A percentile compares a stretch with the other conserved stretches of the same genome.
Conservation (phyloP, 2,329 filamentous ascomycete species). For the Capronia epimyces region DNA sequence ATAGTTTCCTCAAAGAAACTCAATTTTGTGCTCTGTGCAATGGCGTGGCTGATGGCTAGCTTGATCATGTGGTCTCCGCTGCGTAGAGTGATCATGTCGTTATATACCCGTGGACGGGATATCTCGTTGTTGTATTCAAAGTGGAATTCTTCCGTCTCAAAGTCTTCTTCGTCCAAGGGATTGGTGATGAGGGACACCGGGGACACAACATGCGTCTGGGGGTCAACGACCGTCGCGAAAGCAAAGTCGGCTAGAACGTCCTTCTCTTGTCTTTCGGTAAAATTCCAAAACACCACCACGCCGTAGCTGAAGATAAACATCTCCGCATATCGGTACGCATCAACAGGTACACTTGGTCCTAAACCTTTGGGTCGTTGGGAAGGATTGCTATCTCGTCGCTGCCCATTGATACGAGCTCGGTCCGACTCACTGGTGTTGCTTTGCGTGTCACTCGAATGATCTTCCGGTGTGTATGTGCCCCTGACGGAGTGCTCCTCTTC, state of each 20-base stretch:
- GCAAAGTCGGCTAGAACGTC: conserved; percentile 91
- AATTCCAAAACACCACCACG: conserved; percentile 98
- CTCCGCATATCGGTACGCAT: conserved; percentile 78
- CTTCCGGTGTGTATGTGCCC: conserved; percentile 34
- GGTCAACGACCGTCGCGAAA: conserved; percentile 50
- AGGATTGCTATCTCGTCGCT: conserved; percentile 26
- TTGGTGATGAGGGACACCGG: conserved; percentile 64
- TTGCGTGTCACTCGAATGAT: conserved; percentile 29
- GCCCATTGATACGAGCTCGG: conserved; percentile 32
- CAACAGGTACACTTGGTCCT: conserved; percentile 52
- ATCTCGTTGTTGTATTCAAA: conserved; percentile 91
- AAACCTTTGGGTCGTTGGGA: conserved; percentile 45
- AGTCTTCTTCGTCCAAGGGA: conserved; percentile 80
- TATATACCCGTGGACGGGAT: conserved; percentile 85
- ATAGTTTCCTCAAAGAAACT: conserved; percentile 95
- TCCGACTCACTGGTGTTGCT: conserved; percentile 29
- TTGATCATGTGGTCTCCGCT: conserved; percentile 94
- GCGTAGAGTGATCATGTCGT: conserved; percentile 97
- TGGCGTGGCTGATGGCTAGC: conserved; percentile 66
- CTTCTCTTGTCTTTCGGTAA: conserved; percentile 91
- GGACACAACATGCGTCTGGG: conserved; percentile 31
- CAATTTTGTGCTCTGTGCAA: conserved; percentile 93
- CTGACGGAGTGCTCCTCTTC: conserved; percentile 44
- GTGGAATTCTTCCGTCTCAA: conserved; percentile 96
- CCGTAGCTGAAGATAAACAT: conserved; percentile 98